Evolutionary conservation across 495 filamentous ascomycete species (phyloP).

Genomic region (Penicillium psychrofluorescens): DNA sequence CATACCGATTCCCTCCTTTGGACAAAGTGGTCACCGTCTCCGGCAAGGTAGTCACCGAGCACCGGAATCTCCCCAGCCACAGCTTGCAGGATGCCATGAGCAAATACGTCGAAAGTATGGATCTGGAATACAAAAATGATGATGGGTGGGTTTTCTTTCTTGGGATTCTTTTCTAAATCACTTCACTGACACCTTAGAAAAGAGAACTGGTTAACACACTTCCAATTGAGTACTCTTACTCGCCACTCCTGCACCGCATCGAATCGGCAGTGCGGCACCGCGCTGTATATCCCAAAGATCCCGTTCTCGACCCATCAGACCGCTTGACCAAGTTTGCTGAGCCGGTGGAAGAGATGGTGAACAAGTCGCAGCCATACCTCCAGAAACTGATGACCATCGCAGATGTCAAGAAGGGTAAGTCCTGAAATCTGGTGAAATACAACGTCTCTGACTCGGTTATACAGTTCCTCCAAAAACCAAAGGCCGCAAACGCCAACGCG

Average conservation of each 20-base stretch:
- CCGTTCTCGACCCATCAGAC: slow-evolving; percentile 57
- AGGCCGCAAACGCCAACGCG: slow-evolving; percentile 59
- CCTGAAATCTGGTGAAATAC: too few species aligned
- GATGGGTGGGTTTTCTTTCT: slow-evolving; percentile 51
- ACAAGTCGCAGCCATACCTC: slow-evolving; percentile 46
- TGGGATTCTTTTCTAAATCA: not conserved
- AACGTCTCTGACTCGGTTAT: not conserved
- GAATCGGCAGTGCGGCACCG: slow-evolving; percentile 77
- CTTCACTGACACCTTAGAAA: slow-evolving; percentile 19
- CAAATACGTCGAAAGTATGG: slow-evolving; percentile 90
- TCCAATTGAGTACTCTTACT: slow-evolving; percentile 75
- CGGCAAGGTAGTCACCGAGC: slow-evolving; percentile 76
- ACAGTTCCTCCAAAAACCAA: slow-evolving; percentile 79
- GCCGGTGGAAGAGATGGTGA: slow-evolving; percentile 59
- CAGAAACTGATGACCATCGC: slow-evolving; percentile 59
- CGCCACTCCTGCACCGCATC: slow-evolving; percentile 86
- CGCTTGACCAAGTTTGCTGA: slow-evolving; percentile 68
- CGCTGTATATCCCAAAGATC: slow-evolving; percentile 64
- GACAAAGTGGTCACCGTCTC: slow-evolving; percentile 82
- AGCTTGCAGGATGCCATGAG: slow-evolving; percentile 73
- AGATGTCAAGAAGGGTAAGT: slow-evolving; percentile 76
- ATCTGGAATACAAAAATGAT: slow-evolving; percentile 63
- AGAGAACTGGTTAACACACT: slow-evolving; percentile 68
- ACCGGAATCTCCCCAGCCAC: slow-evolving; percentile 78
- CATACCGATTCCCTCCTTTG: slow-evolving; percentile 84